These are phyloP conservation scores for Stentor roeselii DNA, from an alignment of 73 alveolate species.

Conservation along the genomic window DNA sequence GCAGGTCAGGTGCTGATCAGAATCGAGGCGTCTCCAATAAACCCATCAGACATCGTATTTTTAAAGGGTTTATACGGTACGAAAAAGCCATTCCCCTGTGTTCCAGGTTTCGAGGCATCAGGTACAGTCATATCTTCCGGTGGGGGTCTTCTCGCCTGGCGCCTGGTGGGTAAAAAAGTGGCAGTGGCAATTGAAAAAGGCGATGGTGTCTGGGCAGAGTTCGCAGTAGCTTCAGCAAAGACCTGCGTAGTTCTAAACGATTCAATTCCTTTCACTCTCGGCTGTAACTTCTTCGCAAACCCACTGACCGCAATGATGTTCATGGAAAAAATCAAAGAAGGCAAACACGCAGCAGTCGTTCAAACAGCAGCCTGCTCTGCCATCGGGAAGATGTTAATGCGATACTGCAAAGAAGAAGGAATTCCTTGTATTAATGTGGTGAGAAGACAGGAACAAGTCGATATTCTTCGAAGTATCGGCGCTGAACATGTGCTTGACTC, in stretches of 20 bases:
- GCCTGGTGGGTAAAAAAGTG: slow-evolving; percentile 50
- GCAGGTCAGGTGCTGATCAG: slow-evolving; percentile 58
- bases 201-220: slow-evolving; percentile 65
- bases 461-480: slow-evolving; percentile 45
- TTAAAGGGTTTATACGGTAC: slow-evolving; percentile 40
- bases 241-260: slow-evolving; percentile 50
- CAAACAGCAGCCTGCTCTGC: slow-evolving; percentile 72
- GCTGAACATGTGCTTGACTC: slow-evolving; percentile 57
- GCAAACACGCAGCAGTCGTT: slow-evolving; percentile 57
- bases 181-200: slow-evolving; percentile 35
- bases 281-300: slow-evolving; percentile 54
- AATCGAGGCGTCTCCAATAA: slow-evolving; percentile 63
- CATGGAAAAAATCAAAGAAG: slow-evolving; percentile 32
- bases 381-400: slow-evolving; percentile 65
- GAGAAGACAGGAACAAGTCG: slow-evolving; percentile 58
- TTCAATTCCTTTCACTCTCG: slow-evolving; percentile 35
- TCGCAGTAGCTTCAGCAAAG: slow-evolving; percentile 32
- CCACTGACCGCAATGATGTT: slow-evolving; percentile 62
- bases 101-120: slow-evolving; percentile 79
- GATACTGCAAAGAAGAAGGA: slow-evolving; percentile 45
- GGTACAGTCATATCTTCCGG: slow-evolving; percentile 41
- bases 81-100: slow-evolving; percentile 33
- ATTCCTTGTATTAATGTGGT: slow-evolving; percentile 60
- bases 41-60: slow-evolving; percentile 58
- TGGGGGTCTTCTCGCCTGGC: slow-evolving; percentile 48